Base-by-base conservation (phyloP, 1,284 basidiomycete species). In the Puccinia triticina region DNA sequence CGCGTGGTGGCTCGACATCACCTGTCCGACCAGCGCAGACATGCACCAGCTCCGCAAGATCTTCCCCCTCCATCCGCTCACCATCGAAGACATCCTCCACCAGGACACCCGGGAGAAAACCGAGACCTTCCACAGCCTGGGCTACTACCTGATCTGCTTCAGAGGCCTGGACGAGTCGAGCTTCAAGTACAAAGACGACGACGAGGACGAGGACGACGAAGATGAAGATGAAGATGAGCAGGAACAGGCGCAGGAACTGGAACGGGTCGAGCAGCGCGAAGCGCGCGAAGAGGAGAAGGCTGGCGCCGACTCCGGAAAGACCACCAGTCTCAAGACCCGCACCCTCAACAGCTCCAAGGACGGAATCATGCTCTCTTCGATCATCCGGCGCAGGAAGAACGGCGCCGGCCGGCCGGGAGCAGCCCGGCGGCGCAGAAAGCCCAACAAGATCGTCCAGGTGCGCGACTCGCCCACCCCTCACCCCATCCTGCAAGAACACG, bases 41-140 rank as follows among this genome's bases (percentile, higher is more conserved):
- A 92, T 98, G 90, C 90, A 92, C 81, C 91, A 93, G 29, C 90
- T 98, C 75, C 93, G 94, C 77, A 94, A 94, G 89, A 93, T 94
- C 26, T 89, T 98, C 37, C 93, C 94, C 77, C 90, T 98, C 1
- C 96, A 98, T 87, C 96, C 96, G 0, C 89, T 98, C 29, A 98
- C 96, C 0, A 90, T 98, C 21, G 96, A 98, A 87, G 96, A 98
- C 88, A 94, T 98, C 50, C 88, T 98, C n/a, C 94, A 95, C 84
- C 92, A 94, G 87, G 95, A 98, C 84, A 92, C 94, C 26, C 91
- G 95, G 50, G 96, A 98, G 87, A 98, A 98, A 88, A 88, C 97
- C 21, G 96, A 98, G 85, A 88, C 92, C 3, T 98, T 96, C 86
- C 92, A 93, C 8, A 91, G 91, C 83, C 90, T 98, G 11, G 95